Percentiles rank a stretch among this genome's conserved stretches.
These are phyloP conservation scores for Rosa chinensis DNA, from an alignment of 306 rosid species.

Conservation along the genomic window DNA sequence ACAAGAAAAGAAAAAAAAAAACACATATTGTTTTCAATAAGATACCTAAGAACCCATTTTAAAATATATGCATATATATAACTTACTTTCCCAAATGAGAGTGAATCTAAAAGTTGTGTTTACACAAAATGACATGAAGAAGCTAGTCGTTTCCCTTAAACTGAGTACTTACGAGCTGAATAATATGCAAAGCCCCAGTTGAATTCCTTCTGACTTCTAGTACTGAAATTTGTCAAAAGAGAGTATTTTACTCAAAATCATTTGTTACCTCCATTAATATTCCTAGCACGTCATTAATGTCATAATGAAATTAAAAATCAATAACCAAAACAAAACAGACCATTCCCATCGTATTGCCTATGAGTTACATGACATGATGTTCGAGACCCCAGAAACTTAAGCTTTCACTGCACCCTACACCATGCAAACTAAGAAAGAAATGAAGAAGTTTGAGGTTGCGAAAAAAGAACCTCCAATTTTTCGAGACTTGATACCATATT, in stretches of 20 bases:
- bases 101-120: neutral
- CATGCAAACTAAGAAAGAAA: neutral
- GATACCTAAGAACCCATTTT: neutral
- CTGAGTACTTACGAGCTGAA: neutral
- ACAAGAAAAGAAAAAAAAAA: neutral
- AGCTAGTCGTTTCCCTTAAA: neutral
- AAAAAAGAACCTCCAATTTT: neutral
- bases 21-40: neutral
- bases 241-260: neutral
- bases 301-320: neutral
- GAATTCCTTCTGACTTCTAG: neutral
- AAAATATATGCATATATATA: neutral
- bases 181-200: neutral
- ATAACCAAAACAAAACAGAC: neutral
- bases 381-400: neutral
- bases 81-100: neutral
- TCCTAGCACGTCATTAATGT: conserved; percentile 3
- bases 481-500: neutral
- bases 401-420: neutral
- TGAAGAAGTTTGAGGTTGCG: neutral
- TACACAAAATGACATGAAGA: neutral
- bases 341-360: neutral
- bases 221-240: neutral
- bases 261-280: neutral
- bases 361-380: neutral